Evolutionary conservation across 352 stramenopile genomes (phyloP).

Genomic region (Phytophthora multivora): DNA sequence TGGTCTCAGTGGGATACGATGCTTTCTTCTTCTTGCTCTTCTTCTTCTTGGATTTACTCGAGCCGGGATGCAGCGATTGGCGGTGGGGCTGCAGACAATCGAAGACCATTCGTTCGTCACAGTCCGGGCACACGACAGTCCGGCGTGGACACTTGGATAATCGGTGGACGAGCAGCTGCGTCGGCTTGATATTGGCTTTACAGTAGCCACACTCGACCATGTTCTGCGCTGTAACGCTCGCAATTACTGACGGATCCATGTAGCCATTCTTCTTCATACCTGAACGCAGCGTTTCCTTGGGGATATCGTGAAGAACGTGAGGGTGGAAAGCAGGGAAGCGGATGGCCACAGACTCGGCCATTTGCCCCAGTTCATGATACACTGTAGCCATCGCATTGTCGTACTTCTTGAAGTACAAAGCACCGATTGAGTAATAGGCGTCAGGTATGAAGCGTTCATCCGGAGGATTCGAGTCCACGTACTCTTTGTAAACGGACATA

Average conservation of each 20-base stretch:
- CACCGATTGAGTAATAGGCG: conserved; percentile 37
- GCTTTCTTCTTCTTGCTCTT: conserved; percentile 16
- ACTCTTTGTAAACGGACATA: conserved; percentile 29
- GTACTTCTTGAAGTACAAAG: conserved; percentile 31
- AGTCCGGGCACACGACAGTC: conserved; percentile 29
- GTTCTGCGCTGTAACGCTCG: conserved; percentile 24
- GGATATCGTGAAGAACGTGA: conserved; percentile 9
- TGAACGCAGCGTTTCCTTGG: conserved; percentile 29
- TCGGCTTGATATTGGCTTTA: conserved; percentile 30
- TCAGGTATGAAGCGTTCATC: conserved; percentile 44
- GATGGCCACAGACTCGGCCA: conserved; percentile 32
- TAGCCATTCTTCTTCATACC: conserved; percentile 34
- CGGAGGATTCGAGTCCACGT: conserved; percentile 31
- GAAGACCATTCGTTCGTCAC: conserved; percentile 34
- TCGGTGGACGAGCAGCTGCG: conserved; percentile 37
- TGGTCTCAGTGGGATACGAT: background rate
- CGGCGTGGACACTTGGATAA: conserved; percentile 39
- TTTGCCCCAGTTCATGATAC: conserved; percentile 36
- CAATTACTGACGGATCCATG: conserved; percentile 34
- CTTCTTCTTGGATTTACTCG: conserved; percentile 16
- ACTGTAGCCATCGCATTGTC: conserved; percentile 32
- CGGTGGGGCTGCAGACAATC: conserved; percentile 29
- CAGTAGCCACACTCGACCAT: conserved; percentile 36
- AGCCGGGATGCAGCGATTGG: conserved; percentile 14
- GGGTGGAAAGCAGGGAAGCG: conserved; percentile 40